Evolutionary conservation across 306 rosid genomes (phyloP), one percentile per base, ranked within the genome.

Genomic region (Psophocarpus tetragonolobus): DNA sequence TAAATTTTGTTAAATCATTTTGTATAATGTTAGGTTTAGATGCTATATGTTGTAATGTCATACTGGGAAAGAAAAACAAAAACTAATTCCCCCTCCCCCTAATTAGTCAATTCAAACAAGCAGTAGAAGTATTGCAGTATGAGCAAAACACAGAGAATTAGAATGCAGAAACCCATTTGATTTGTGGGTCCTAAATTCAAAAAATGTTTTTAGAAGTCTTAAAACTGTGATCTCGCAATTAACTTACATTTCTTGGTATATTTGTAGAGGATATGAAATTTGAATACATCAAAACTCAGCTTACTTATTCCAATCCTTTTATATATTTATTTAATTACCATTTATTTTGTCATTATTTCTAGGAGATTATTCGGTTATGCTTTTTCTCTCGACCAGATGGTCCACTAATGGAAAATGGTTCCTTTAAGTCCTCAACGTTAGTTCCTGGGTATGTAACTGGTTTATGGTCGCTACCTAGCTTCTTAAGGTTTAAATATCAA

Each of bases 371-470:
- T 58, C 87, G 82, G 27, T 82, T 92, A 85, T 78, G 81, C 84
- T 95, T 92, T 85, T 95, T 89, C 87, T 85, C 97, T 81, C 87
- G 88, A 85, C 98, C 97, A 21, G 98, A 95, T 89, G 98, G 92
- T 60, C 88, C 91, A 76, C 57, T 95, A 76, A 87, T 87, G 76
- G 98, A 97, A 87, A 88, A 91, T 71, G 88, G 93, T 67, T 71
- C 90, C 75, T 95, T 77, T 63, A 91, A 88, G 82, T 87, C 97
- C 69, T 87, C 97, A 29, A 80, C 80, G 20, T 82, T 95, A 85
- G 87, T 91, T 86, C 97, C 97, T 29, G 97, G 97, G 98, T 95
- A 87, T 30, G 96, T 71, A 15, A 30, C 72, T 26, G 26, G 81
- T 69, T 76, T 68, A 87, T 78, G 60, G 47, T 78, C 71, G 39